phyloP scores from a whole-genome alignment of 805 yeast genomes.

The Kodamaea fukazawae region DNA sequence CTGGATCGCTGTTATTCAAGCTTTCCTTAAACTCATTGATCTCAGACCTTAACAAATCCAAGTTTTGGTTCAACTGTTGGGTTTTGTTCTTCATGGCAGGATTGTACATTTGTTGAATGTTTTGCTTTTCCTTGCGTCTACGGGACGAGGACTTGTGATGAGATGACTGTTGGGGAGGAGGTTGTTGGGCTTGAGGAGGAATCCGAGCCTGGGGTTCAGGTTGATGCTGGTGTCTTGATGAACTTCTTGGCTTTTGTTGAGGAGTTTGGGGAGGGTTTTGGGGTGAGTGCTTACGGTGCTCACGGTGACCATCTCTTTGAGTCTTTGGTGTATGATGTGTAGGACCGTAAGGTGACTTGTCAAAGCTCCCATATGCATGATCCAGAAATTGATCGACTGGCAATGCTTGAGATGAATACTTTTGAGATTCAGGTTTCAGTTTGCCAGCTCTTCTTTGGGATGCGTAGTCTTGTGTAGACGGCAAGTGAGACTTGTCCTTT shows the following conservation, averaged over 20 bases:
- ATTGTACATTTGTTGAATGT: conserved; percentile 8
- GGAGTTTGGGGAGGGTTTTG: not conserved
- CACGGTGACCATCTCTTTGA: conserved; percentile 4
- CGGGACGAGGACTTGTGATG: not conserved
- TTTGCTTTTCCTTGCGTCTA: conserved; percentile 5
- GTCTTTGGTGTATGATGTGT: not conserved
- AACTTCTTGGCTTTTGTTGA: not conserved
- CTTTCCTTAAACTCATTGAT: conserved; percentile 46
- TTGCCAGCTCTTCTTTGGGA: not conserved
- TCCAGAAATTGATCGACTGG: not conserved
- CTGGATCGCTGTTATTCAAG: conserved; percentile 26
- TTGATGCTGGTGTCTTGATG: not conserved
- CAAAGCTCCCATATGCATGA: too few relatives aligned
- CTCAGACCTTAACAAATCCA: conserved; percentile 40
- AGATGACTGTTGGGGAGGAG: not conserved
- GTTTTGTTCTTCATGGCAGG: conserved; percentile 23
- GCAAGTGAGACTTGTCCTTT: too few relatives aligned
- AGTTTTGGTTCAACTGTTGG: conserved; percentile 37
- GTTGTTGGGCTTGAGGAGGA: conserved; percentile 1
- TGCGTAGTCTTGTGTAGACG: too few relatives aligned
- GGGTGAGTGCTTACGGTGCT: not conserved
- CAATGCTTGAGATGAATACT: not conserved
- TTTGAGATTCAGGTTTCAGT: too few relatives aligned
- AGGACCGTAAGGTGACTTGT: too few relatives aligned
- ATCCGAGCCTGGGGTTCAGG: not conserved